Evolutionary conservation across 2,329 filamentous ascomycete species (phyloP), one percentile per base, ranked within the genome.

Genomic region (Endothia cerciana): DNA sequence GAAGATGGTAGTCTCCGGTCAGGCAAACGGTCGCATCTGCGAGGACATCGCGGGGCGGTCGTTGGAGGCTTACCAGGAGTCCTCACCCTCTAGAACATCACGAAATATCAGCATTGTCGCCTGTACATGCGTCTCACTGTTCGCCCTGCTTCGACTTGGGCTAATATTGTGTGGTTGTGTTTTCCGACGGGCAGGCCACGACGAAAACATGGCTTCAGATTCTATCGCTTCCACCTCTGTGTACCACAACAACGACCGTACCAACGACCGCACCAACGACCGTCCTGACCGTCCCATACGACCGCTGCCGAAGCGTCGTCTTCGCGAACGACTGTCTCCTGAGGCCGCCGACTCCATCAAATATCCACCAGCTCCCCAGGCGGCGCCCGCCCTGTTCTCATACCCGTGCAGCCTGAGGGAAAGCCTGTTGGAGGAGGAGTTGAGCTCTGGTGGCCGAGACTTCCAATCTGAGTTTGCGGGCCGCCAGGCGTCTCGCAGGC

Each of bases 231-330:
- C 91, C 38, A 43, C 64, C 41, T 67, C 83, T 92, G 73, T 97
- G 92, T 67, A 67, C 60, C 63, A 67, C 19, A 63, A 55, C 40
- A 57, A 57, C 41, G 55, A 45, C 2, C 51, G 51, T 13, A 30
- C 22, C 22, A 45, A 43, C 51, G 65, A 45, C 2, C 51, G 51
- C 25, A 30, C 22, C 22, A 45, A 43, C 51, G 65, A 67, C n/a
- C 65, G 62, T 76, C 93, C 93, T 71, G 92, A 97, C 76, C 90
- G 95, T 78, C 91, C 94, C 68, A 99, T 99, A 76, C 90, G 93
- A 75, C 95, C 95, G 65, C 82, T 99, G 68, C 95, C 95, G 53
- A 95, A 92, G 79, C 91, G 93, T 73, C 90, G 92, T 70, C 85
- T 99, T 63, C 92, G 94, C 73, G 93, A 95, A 76, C 89, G 92